These are phyloP conservation scores for Groenewaldozyma auringiensis DNA, from an alignment of 1,139 yeast genomes.

Conservation along the genomic window DNA sequence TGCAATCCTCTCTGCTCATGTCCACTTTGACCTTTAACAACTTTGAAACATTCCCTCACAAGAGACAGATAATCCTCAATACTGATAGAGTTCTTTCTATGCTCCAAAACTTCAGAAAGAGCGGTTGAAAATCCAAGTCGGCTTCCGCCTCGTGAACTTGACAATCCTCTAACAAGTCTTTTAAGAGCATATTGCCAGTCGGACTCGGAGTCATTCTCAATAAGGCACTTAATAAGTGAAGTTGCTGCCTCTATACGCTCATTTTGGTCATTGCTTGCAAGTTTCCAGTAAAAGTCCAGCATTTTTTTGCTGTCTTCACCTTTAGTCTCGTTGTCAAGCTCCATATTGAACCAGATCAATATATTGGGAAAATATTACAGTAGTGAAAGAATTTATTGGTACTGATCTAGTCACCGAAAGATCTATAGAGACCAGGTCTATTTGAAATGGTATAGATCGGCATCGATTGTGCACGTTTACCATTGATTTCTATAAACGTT, in stretches of 20 bases:
- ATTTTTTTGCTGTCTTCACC: neutral
- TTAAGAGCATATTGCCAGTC: conserved; percentile 82
- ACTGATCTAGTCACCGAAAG: too few relatives aligned
- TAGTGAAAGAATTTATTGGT: too few relatives aligned
- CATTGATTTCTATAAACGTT: too few relatives aligned
- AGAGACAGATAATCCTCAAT: conserved; percentile 41
- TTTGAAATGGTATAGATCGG: too few relatives aligned
- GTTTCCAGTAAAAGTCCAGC: conserved; percentile 62
- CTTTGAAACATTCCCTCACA: conserved; percentile 38
- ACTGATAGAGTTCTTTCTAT: conserved; percentile 35
- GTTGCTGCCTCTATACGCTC: conserved; percentile 74
- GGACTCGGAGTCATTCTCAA: conserved; percentile 36
- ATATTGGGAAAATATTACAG: too few relatives aligned
- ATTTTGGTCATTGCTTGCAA: conserved; percentile 67
- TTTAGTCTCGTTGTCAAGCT: neutral
- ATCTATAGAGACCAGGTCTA: too few relatives aligned
- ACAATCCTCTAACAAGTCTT: conserved; percentile 71
- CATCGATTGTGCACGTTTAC: too few relatives aligned
- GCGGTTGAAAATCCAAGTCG: conserved; percentile 87
- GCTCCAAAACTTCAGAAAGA: conserved; percentile 58
- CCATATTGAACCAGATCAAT: neutral
- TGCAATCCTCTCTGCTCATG: conserved; percentile 73
- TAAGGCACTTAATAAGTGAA: conserved; percentile 49
- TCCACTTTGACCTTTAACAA: conserved; percentile 51
- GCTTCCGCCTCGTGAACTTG: conserved; percentile 77